Evolutionary conservation across 2,329 filamentous ascomycete genomes (phyloP).

Genomic region (Pseudogymnoascus sp.): DNA sequence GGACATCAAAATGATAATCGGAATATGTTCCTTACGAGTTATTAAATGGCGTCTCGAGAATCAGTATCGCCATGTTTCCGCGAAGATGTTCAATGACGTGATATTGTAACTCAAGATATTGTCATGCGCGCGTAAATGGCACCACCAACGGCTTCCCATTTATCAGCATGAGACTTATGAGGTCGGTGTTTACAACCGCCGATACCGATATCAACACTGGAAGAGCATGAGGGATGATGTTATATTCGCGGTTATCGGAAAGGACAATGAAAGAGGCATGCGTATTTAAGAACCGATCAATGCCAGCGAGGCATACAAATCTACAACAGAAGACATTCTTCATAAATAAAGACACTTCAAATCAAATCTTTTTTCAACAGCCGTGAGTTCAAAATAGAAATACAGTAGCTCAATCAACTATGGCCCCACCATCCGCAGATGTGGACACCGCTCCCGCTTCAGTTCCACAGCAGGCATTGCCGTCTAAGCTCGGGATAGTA

Average conservation of each 20-base stretch:
- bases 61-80: not conserved
- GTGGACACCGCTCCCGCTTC: constrained; percentile 17
- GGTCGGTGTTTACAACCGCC: not conserved
- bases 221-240: not conserved
- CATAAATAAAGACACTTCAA: not conserved
- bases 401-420: constrained; percentile 8
- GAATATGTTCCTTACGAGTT: not conserved
- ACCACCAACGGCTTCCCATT: not conserved
- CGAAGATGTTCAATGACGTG: not conserved
- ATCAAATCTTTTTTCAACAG: not conserved
- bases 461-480: constrained; percentile 7
- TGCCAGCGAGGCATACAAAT: not conserved
- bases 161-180: not conserved
- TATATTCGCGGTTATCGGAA: not conserved
- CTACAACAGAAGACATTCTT: not conserved
- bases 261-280: not conserved
- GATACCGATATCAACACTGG: not conserved
- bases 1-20: not conserved
- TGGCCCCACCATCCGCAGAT: constrained; percentile 27
- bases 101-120: not conserved
- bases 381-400: not conserved
- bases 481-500: constrained; percentile 14
- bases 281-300: not conserved
- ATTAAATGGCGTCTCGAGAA: not conserved
- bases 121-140: constrained; percentile 1